A percentile compares a stretch with the other conserved stretches of the same genome.
phyloP scores from a whole-genome alignment of 2,329 filamentous ascomycete species.

The Corinectria fuckeliana region DNA sequence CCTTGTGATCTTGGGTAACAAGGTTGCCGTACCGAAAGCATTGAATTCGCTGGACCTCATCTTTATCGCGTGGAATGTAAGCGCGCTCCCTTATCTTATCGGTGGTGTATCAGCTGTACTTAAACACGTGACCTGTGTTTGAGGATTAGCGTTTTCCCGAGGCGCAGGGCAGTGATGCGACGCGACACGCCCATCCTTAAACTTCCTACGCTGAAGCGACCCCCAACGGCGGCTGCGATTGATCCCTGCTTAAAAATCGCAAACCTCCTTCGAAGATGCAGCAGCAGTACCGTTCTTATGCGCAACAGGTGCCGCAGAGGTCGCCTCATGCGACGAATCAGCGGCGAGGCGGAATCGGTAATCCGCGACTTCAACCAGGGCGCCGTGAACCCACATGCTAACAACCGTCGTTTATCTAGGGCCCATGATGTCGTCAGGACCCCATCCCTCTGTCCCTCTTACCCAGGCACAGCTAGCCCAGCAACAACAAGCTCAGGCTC shows the following conservation, averaged over 20 bases:
- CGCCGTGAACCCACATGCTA: constrained; percentile 4
- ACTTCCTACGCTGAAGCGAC: constrained; percentile 7
- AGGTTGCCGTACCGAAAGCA: no score
- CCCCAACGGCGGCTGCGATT: constrained; percentile 12
- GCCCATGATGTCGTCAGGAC: constrained; percentile 62
- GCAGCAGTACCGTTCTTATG: constrained; percentile 58
- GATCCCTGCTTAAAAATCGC: constrained; percentile 7
- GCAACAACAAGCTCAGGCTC: constrained; percentile 59
- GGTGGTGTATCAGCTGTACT: not conserved
- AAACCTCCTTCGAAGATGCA: constrained; percentile 51
- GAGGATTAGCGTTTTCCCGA: constrained; percentile 27
- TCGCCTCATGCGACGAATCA: constrained; percentile 55
- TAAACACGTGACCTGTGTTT: constrained; percentile 33
- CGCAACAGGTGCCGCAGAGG: constrained; percentile 58
- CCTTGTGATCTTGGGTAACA: not conserved
- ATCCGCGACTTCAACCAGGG: constrained; percentile 15
- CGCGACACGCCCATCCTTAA: constrained; percentile 32
- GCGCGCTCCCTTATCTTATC: not conserved
- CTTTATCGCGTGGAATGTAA: not conserved
- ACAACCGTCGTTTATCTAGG: constrained; percentile 44
- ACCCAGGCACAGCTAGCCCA: constrained; percentile 60
- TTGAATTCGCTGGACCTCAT: not conserved
- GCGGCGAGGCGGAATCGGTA: constrained; percentile 62
- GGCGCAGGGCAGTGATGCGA: constrained; percentile 29
- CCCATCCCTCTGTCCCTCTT: constrained; percentile 58